phyloP scores from a whole-genome alignment of 345 rosid species.

The Boechera divaricarpa region DNA sequence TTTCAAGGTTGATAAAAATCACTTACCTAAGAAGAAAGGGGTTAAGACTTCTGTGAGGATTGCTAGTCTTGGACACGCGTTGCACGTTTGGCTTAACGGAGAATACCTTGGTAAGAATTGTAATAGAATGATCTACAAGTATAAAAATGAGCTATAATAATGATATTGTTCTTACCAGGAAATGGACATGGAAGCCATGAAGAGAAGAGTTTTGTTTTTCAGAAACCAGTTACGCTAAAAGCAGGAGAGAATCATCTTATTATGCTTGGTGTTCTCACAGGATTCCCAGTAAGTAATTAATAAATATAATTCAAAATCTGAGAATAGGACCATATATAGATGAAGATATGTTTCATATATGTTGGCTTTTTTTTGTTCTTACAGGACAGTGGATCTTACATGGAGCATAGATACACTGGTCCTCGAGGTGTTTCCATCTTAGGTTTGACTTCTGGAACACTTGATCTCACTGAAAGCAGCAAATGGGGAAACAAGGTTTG shows the following conservation, averaged over 20 bases:
- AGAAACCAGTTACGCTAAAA: slow-evolving; percentile 52
- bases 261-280: slow-evolving; percentile 62
- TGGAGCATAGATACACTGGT: slow-evolving; percentile 88
- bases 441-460: slow-evolving; percentile 84
- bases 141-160: not conserved
- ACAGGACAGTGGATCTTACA: slow-evolving; percentile 93
- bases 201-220: slow-evolving; percentile 82
- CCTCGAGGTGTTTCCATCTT: slow-evolving; percentile 74
- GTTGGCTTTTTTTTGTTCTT: not conserved
- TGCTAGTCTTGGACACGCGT: slow-evolving; percentile 90
- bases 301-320: not conserved
- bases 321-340: not conserved
- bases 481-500: slow-evolving; percentile 85
- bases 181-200: slow-evolving; percentile 79
- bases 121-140: not conserved
- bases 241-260: slow-evolving; percentile 61
- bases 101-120: slow-evolving; percentile 62
- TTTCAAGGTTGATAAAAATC: slow-evolving; percentile 50
- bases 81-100: slow-evolving; percentile 74
- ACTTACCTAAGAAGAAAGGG: slow-evolving; percentile 56
- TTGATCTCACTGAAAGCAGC: slow-evolving; percentile 62
- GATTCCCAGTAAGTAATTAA: slow-evolving; percentile 64
- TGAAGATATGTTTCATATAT: not conserved
- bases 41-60: slow-evolving; percentile 56
- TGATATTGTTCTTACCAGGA: slow-evolving; percentile 49